Evolutionary conservation across 208 protist species (phyloP).

Genomic region (Trypanosoma mega): DNA sequence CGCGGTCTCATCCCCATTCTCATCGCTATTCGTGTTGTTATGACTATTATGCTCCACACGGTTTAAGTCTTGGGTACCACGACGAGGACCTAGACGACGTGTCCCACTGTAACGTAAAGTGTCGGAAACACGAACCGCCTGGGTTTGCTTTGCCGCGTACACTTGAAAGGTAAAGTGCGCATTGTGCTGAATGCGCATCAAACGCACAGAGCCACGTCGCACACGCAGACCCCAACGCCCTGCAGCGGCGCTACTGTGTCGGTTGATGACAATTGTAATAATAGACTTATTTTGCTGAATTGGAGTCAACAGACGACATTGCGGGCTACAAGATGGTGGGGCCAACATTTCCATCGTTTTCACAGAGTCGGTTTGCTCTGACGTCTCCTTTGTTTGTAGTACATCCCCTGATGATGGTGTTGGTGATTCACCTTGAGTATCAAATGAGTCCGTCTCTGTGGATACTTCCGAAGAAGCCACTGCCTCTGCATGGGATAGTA

Average conservation of each 20-base stretch:
- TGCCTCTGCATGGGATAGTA: too few relatives aligned
- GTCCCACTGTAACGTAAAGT: slow-evolving; percentile 31
- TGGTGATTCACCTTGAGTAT: too few relatives aligned
- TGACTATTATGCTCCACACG: too few relatives aligned
- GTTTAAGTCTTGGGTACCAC: too few relatives aligned
- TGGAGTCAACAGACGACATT: slow-evolving; percentile 26
- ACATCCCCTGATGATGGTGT: too few relatives aligned
- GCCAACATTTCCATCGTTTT: neutral
- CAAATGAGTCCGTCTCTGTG: too few relatives aligned
- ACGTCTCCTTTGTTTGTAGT: too few relatives aligned
- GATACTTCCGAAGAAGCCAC: too few relatives aligned
- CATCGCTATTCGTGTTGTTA: neutral
- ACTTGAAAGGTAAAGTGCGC: slow-evolving; percentile 68
- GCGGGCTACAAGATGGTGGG: slow-evolving; percentile 25
- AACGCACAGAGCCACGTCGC: slow-evolving; percentile 47
- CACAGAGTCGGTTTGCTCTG: neutral
- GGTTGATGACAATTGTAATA: slow-evolving; percentile 76
- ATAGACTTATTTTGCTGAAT: slow-evolving; percentile 35
- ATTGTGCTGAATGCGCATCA: slow-evolving; percentile 58
- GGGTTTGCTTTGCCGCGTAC: slow-evolving; percentile 54
- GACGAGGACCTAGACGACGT: neutral
- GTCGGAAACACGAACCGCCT: slow-evolving; percentile 63
- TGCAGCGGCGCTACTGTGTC: slow-evolving; percentile 28
- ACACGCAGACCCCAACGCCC: slow-evolving; percentile 73
- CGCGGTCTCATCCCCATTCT: too few relatives aligned